Conservation (phyloP, 2,329 filamentous ascomycete genomes). For the Fonsecaea erecta region DNA sequence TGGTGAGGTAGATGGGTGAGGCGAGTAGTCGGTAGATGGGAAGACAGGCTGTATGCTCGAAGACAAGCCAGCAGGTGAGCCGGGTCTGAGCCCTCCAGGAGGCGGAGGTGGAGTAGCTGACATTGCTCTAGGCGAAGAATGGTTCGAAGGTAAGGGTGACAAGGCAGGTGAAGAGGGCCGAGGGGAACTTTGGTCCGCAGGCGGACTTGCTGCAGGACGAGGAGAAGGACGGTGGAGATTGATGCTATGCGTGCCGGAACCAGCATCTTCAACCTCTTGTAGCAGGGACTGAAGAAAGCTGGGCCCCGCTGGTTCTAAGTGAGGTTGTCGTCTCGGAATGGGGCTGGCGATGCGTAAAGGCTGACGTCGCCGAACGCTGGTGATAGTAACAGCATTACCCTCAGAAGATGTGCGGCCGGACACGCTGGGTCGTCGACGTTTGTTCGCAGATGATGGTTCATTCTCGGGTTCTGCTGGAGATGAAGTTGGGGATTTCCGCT, state of each 20-base stretch:
- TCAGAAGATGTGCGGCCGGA: conserved; percentile 25
- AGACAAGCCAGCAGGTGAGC: conserved; percentile 70
- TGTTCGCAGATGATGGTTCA: conserved; percentile 27
- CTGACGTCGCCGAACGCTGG: conserved; percentile 31
- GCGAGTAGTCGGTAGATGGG: conserved; percentile 75
- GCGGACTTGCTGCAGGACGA: conserved; percentile 40
- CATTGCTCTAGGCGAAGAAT: conserved; percentile 47
- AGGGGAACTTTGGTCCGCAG: conserved; percentile 45
- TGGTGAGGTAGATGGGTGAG: conserved; percentile 58
- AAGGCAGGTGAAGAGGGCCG: conserved; percentile 50
- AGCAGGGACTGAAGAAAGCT: conserved; percentile 86
- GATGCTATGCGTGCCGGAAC: conserved; percentile 46
- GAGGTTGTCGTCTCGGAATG: conserved; percentile 24
- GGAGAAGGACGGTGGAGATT: conserved; percentile 34
- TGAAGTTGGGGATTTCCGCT: conserved; percentile 76
- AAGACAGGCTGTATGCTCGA: conserved; percentile 75
- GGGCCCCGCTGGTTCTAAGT: conserved; percentile 58
- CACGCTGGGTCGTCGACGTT: conserved; percentile 33
- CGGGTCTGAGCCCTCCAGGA: conserved; percentile 56
- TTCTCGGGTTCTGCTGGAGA: conserved; percentile 68
- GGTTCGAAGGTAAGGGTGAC: conserved; percentile 48
- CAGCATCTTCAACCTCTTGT: conserved; percentile 76
- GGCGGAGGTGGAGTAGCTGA: conserved; percentile 50
- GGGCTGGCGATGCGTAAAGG: conserved; percentile 40
- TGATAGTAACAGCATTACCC: conserved; percentile 11